phyloP scores from a whole-genome alignment of 805 yeast genomes.

The Schizosaccharomyces cryophilus region DNA sequence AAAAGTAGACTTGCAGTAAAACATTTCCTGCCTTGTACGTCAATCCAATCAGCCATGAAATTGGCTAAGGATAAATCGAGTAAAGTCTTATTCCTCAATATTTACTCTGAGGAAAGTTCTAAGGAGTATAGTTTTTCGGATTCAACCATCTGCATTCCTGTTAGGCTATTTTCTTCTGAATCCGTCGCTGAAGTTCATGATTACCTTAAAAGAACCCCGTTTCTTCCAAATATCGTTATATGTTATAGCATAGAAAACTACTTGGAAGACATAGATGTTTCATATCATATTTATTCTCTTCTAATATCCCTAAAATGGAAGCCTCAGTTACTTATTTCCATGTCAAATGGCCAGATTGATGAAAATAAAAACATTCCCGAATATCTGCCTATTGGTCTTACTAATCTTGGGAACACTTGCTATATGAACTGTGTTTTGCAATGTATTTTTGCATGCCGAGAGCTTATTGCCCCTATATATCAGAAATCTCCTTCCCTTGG shows the following conservation, averaged over 20 bases:
- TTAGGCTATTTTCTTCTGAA: not conserved
- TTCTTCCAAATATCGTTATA: not conserved
- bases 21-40: not conserved
- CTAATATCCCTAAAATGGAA: not conserved
- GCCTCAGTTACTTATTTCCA: not conserved
- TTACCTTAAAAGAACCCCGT: not conserved
- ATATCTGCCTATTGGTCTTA: constrained; percentile 20
- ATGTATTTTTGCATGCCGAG: constrained; percentile 54
- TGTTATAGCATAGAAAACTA: not conserved
- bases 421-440: constrained; percentile 90
- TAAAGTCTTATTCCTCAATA: not conserved
- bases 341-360: not conserved
- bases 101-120: not conserved
- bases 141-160: not conserved
- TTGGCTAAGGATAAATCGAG: not conserved
- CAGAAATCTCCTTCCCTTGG: constrained; percentile 30
- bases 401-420: constrained; percentile 71
- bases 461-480: constrained; percentile 42
- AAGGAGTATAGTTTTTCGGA: not conserved
- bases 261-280: not conserved
- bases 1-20: not conserved
- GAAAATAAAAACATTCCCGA: not conserved
- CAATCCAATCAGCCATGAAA: not conserved
- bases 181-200: not conserved
- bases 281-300: not conserved